Evolutionary conservation across 441 rosid species (phyloP).

Genomic region (Erysimum cheiri): DNA sequence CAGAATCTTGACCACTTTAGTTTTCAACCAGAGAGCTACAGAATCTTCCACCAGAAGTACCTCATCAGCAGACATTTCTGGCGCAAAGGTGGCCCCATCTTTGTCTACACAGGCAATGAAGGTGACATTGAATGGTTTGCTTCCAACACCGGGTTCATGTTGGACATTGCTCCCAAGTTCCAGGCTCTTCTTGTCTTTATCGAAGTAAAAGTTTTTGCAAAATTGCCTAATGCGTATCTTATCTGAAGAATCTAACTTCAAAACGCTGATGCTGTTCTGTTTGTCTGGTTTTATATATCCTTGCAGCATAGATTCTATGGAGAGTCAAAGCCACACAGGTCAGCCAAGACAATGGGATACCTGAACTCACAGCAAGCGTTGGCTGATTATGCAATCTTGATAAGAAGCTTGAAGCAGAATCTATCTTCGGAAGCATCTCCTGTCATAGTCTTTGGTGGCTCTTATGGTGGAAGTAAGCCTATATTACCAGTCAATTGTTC

Average conservation of each 20-base stretch:
- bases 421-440: constrained; percentile 72
- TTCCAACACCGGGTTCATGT: constrained; percentile 77
- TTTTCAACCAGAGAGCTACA: constrained; percentile 60
- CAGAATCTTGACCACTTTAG: constrained; percentile 76
- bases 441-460: constrained; percentile 79
- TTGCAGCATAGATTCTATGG: constrained; percentile 78
- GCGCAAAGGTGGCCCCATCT: constrained; percentile 65
- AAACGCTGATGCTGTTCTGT: neutral
- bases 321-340: constrained; percentile 58
- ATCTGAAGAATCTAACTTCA: neutral
- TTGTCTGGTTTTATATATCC: neutral
- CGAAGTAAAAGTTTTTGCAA: constrained; percentile 51
- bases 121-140: constrained; percentile 88
- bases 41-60: constrained; percentile 68
- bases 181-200: constrained; percentile 70
- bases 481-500: neutral
- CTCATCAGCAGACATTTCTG: constrained; percentile 60
- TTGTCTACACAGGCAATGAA: constrained; percentile 81
- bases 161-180: constrained; percentile 83
- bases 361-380: constrained; percentile 77
- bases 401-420: constrained; percentile 72
- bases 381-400: constrained; percentile 72
- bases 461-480: constrained; percentile 78
- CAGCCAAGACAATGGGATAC: constrained; percentile 65
- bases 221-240: neutral